Evolutionary conservation across 495 filamentous ascomycete species (phyloP).

Genomic region (Usnea hakonensis): DNA sequence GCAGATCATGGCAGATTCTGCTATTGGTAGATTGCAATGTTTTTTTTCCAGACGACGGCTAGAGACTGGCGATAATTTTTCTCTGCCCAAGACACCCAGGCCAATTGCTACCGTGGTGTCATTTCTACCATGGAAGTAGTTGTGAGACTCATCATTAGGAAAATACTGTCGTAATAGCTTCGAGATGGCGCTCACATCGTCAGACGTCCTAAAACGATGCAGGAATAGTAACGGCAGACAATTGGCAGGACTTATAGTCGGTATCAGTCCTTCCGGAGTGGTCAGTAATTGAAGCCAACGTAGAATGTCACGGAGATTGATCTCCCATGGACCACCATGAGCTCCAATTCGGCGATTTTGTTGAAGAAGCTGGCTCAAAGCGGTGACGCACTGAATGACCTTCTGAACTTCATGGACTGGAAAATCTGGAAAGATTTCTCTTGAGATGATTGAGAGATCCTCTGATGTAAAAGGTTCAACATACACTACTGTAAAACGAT

Average conservation of each 20-base stretch:
- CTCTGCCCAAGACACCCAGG: slow-evolving; percentile 57
- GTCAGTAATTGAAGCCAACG: slow-evolving; percentile 76
- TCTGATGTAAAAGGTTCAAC: slow-evolving; percentile 75
- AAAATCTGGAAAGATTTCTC: slow-evolving; percentile 61
- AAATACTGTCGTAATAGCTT: slow-evolving; percentile 55
- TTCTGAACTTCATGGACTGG: slow-evolving; percentile 46
- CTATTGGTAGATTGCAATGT: slow-evolving; percentile 48
- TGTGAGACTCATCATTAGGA: slow-evolving; percentile 24
- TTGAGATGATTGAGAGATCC: slow-evolving; percentile 76
- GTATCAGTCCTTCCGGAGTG: slow-evolving; percentile 46
- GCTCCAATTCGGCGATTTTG: slow-evolving; percentile 59
- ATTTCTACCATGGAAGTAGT: slow-evolving; percentile 60
- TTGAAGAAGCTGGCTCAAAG: slow-evolving; percentile 62
- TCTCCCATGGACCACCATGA: slow-evolving; percentile 91
- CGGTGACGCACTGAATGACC: slow-evolving; percentile 73
- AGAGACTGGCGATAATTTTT: slow-evolving; percentile 36
- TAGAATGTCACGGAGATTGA: slow-evolving; percentile 88
- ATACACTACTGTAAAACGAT: slow-evolving; percentile 96
- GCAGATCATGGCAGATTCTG: slow-evolving; percentile 83
- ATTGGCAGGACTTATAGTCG: slow-evolving; percentile 48
- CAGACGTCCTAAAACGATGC: slow-evolving; percentile 72
- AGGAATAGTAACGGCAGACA: slow-evolving; percentile 76
- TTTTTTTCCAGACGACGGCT: slow-evolving; percentile 38
- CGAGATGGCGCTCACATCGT: slow-evolving; percentile 56
- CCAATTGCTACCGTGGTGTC: slow-evolving; percentile 68